Percentiles rank a stretch among this genome's conserved stretches.
Evolutionary conservation across 192 early-diverging fungal species (phyloP).

Genomic region (Lobosporangium transversale): DNA sequence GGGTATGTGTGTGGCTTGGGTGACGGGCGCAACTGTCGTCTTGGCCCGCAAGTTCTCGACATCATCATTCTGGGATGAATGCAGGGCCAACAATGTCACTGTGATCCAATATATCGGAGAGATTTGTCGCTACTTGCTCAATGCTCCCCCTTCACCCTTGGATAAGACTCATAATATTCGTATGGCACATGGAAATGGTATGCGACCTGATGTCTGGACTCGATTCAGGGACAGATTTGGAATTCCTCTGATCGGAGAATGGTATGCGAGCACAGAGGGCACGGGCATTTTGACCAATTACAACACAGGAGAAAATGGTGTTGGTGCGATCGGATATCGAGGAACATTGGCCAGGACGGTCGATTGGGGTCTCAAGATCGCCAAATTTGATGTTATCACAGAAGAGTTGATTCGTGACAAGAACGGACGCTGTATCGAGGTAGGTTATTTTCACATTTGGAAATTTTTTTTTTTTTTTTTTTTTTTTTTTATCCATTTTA

Average conservation of each 20-base stretch:
- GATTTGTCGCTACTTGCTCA: constrained; percentile 72
- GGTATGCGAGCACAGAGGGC: constrained; percentile 77
- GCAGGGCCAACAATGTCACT: constrained; percentile 56
- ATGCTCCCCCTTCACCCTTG: constrained; percentile 56
- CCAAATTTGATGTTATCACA: constrained; percentile 65
- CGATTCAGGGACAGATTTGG: constrained; percentile 70
- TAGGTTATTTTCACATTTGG: neutral
- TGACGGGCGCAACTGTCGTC: constrained; percentile 62
- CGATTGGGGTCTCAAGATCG: constrained; percentile 57
- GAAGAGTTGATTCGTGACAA: constrained; percentile 64
- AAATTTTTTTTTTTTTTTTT: neutral
- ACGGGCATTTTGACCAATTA: constrained; percentile 58
- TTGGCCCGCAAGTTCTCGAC: constrained; percentile 68
- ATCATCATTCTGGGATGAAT: constrained; percentile 64
- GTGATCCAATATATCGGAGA: constrained; percentile 75
- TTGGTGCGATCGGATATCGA: constrained; percentile 69
- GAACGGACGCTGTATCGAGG: constrained; percentile 65
- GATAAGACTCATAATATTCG: constrained; percentile 67
- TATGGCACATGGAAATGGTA: constrained; percentile 74
- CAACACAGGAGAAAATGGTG: constrained; percentile 64
- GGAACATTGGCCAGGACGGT: constrained; percentile 55
- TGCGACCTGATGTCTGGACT: constrained; percentile 77
- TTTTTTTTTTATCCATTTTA: neutral
- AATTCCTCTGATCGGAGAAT: constrained; percentile 69
- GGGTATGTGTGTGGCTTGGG: constrained; percentile 40